Conservation (phyloP, 345 rosid species). For the Aurinia saxatilis region DNA sequence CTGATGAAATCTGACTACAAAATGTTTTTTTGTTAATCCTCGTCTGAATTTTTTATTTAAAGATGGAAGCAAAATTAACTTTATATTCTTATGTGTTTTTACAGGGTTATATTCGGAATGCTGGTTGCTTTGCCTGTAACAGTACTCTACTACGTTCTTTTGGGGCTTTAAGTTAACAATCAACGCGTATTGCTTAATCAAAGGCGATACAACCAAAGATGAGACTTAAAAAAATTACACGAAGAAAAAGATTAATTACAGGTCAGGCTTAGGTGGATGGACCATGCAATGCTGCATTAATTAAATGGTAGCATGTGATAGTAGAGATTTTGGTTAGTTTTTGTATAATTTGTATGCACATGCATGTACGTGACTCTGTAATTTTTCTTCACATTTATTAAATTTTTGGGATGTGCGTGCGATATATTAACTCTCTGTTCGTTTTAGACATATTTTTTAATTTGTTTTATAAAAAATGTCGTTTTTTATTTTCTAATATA, state of each 20-base stretch:
- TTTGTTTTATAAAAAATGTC: background rate
- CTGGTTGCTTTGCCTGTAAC: slow-evolving; percentile 44
- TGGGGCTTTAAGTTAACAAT: slow-evolving; percentile 27
- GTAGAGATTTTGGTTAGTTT: slow-evolving; percentile 12
- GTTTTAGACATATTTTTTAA: too few relatives aligned
- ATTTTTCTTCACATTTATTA: slow-evolving; percentile 23
- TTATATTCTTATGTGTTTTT: background rate
- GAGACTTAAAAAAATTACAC: background rate
- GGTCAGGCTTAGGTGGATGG: slow-evolving; percentile 31
- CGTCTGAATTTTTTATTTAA: too few relatives aligned
- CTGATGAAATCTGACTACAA: background rate
- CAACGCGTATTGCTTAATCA: slow-evolving; percentile 5
- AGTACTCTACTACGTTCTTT: slow-evolving; percentile 35
- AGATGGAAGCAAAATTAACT: background rate
- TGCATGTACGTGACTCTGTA: slow-evolving; percentile 30
- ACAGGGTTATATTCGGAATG: slow-evolving; percentile 48
- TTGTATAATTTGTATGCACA: slow-evolving; percentile 29
- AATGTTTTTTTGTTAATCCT: too few relatives aligned
- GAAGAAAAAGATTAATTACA: slow-evolving; percentile 15
- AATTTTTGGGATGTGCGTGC: slow-evolving; percentile 27
- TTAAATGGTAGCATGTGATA: slow-evolving; percentile 20
- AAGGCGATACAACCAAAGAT: slow-evolving; percentile 16
- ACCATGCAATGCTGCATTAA: slow-evolving; percentile 27
- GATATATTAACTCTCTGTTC: too few relatives aligned
- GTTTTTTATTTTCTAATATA: too few relatives aligned